phyloP scores from a whole-genome alignment of 1,284 basidiomycete species.

The Pseudozyma pruni region DNA sequence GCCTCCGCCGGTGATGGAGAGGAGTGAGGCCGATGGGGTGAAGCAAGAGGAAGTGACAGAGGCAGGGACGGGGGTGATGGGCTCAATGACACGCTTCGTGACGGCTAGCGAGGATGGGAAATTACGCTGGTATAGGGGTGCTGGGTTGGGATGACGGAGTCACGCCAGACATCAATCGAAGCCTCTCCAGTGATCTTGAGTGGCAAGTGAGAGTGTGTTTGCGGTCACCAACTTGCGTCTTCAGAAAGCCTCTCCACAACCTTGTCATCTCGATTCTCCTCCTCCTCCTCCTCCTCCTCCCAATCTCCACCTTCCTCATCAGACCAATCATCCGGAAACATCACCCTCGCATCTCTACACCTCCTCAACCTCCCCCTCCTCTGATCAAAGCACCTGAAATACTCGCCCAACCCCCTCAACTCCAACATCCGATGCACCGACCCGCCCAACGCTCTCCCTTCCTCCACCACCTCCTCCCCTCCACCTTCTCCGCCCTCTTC shows the following conservation, averaged over 20 bases:
- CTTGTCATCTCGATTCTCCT: background rate
- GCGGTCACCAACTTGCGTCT: conserved; percentile 22
- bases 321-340: conserved; percentile 46
- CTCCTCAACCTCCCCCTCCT: conserved; percentile 10
- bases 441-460: conserved; percentile 1
- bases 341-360: conserved; percentile 7
- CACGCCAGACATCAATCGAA: background rate
- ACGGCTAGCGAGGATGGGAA: conserved; percentile 40
- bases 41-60: too few species aligned
- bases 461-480: conserved; percentile 2
- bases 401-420: conserved; percentile 22
- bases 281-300: background rate
- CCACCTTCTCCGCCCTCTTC: background rate
- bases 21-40: too few species aligned
- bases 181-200: background rate
- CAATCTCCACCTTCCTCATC: conserved; percentile 18
- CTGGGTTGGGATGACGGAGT: conserved; percentile 25
- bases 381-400: conserved; percentile 47
- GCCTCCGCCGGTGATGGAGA: background rate
- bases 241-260: conserved; percentile 12
- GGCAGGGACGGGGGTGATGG: background rate
- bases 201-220: background rate
- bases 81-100: conserved; percentile 35
- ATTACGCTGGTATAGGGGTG: conserved; percentile 42
- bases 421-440: conserved; percentile 16